A percentile compares a stretch with the other conserved stretches of the same genome.
Conservation (phyloP, 2,329 filamentous ascomycete genomes). For the Pseudonectria buxi region DNA sequence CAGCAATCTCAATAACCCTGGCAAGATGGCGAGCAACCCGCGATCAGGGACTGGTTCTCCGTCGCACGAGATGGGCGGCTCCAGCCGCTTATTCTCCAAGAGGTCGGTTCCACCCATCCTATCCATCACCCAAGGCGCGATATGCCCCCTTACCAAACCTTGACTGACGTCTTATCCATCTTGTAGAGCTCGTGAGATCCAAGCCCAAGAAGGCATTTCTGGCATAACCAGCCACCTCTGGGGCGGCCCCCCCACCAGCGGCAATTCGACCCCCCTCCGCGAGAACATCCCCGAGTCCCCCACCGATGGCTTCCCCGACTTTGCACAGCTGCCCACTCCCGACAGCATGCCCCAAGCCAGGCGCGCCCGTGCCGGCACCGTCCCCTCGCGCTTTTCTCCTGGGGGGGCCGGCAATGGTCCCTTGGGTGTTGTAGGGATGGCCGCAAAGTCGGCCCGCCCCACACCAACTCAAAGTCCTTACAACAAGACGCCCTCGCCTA, state of each 20-base stretch:
- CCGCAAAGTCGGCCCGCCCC: constrained; percentile 74
- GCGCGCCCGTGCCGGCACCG: constrained; percentile 83
- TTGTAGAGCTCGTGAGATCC: constrained; percentile 85
- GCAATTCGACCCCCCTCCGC: constrained; percentile 89
- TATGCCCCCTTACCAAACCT: constrained; percentile 1
- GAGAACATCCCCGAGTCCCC: constrained; percentile 98
- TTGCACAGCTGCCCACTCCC: constrained; percentile 64
- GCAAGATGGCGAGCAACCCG: constrained; percentile 53
- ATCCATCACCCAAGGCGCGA: constrained; percentile 2
- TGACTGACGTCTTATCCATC: constrained; percentile 4
- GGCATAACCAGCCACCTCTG: constrained; percentile 66
- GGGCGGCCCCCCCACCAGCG: constrained; percentile 94
- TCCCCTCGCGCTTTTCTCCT: constrained; percentile 90
- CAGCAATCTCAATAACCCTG: constrained; percentile 51
- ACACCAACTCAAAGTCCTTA: constrained; percentile 86
- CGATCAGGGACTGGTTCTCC: constrained; percentile 92
- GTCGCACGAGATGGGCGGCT: constrained; percentile 77
- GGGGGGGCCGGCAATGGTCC: constrained; percentile 58
- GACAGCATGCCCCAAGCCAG: constrained; percentile 62
- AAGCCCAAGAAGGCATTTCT: constrained; percentile 84
- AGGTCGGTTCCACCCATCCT: constrained; percentile 53
- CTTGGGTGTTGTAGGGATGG: constrained; percentile 47
- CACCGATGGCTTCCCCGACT: constrained; percentile 90
- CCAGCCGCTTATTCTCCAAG: constrained; percentile 78
- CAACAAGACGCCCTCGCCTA: constrained; percentile 56